Evolutionary conservation across 441 rosid species (phyloP).

Genomic region (Biscutella laevigata): DNA sequence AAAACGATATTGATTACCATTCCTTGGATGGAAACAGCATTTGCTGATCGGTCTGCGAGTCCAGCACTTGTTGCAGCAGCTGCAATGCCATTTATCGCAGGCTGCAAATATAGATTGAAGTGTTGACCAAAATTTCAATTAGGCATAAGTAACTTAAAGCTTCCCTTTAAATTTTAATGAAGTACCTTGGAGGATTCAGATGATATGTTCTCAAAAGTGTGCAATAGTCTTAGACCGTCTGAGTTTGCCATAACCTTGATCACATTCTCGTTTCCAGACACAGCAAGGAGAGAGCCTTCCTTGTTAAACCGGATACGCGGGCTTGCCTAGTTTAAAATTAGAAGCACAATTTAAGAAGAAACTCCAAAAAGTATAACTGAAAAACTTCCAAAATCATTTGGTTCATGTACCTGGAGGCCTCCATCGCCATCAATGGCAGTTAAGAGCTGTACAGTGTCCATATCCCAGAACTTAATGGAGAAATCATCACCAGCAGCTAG

Average conservation of each 20-base stretch:
- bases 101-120: conserved; percentile 44
- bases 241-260: conserved; percentile 79
- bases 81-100: conserved; percentile 54
- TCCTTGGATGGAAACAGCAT: conserved; percentile 60
- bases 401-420: conserved; percentile 44
- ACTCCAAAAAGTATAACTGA: background rate
- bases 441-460: conserved; percentile 63
- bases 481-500: conserved; percentile 79
- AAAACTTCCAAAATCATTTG: background rate
- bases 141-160: background rate
- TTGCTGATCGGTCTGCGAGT: conserved; percentile 46
- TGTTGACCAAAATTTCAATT: background rate
- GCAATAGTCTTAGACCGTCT: conserved; percentile 72
- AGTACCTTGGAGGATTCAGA: conserved; percentile 70
- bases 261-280: conserved; percentile 77
- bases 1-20: conserved; percentile 38
- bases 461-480: conserved; percentile 74
- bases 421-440: conserved; percentile 60
- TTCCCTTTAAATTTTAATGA: conserved; percentile 26
- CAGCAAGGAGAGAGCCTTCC: conserved; percentile 93
- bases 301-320: conserved; percentile 91
- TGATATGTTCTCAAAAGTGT: conserved; percentile 54
- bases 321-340: conserved; percentile 44
- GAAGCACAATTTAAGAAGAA: background rate
- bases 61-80: conserved; percentile 29